Conservation (phyloP, 176 grass and related monocot species). For the Triticum monococcum region DNA sequence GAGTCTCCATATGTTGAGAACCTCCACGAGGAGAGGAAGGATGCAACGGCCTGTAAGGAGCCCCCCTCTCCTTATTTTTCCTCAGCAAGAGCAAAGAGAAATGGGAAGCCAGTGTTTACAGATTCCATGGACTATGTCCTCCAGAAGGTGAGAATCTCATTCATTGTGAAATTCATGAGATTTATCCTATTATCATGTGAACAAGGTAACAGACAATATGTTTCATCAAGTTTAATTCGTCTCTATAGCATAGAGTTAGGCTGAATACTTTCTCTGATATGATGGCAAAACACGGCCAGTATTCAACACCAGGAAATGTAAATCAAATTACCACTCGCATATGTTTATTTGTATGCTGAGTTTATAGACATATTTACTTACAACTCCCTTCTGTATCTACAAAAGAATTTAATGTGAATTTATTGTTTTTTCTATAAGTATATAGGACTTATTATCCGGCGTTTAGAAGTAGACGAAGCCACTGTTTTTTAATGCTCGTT, state of each 20-base stretch:
- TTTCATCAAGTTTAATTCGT: slow-evolving; percentile 1
- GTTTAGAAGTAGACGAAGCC: background rate
- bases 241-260: background rate
- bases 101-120: slow-evolving; percentile 44
- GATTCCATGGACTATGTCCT: slow-evolving; percentile 62
- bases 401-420: slow-evolving; percentile 22
- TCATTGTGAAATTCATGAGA: slow-evolving; percentile 10
- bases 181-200: slow-evolving; percentile 23
- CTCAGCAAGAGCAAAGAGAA: slow-evolving; percentile 34
- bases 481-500: slow-evolving; percentile 10
- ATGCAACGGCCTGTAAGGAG: slow-evolving; percentile 17
- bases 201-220: background rate
- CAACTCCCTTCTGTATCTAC: background rate
- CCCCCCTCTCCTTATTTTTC: slow-evolving; percentile 45
- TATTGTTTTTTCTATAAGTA: background rate
- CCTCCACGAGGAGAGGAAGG: slow-evolving; percentile 33
- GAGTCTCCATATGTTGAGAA: slow-evolving; percentile 59
- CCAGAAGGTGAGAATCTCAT: slow-evolving; percentile 63
- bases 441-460: background rate
- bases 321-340: background rate
- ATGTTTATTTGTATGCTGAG: background rate
- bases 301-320: slow-evolving; percentile 10
- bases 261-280: slow-evolving; percentile 1
- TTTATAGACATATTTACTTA: background rate
- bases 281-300: background rate